These are phyloP conservation scores for Vicia faba DNA, from an alignment of 306 rosid genomes.

Conservation along the genomic window DNA sequence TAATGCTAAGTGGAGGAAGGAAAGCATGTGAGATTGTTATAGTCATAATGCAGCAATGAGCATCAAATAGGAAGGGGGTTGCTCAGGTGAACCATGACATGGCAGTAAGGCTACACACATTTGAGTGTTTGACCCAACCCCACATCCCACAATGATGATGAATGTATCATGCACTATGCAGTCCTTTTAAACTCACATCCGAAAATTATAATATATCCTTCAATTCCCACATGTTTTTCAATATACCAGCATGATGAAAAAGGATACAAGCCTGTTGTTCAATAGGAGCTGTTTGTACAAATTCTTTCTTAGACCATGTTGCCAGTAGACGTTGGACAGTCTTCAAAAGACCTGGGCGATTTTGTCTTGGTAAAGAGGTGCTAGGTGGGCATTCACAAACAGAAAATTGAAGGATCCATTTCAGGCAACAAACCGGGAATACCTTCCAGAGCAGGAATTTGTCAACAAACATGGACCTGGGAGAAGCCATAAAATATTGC, in stretches of 20 bases:
- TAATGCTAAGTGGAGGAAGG: conserved; percentile 34
- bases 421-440: conserved; percentile 82
- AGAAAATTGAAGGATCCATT: conserved; percentile 90
- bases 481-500: conserved; percentile 36
- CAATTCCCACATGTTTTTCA: conserved; percentile 20
- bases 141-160: conserved; percentile 19
- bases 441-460: conserved; percentile 89
- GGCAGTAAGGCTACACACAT: conserved; percentile 1
- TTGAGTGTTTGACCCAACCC: conserved; percentile 14
- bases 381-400: conserved; percentile 73
- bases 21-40: conserved; percentile 7
- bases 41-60: conserved; percentile 18
- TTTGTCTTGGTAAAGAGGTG: conserved; percentile 47
- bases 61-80: conserved; percentile 27
- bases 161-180: conserved; percentile 2
- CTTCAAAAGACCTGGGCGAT: conserved; percentile 48
- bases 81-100: conserved; percentile 1
- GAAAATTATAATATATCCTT: background rate
- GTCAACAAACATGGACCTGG: conserved; percentile 82
- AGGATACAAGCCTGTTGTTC: conserved; percentile 98
- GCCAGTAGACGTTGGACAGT: conserved; percentile 60
- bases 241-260: conserved; percentile 34
- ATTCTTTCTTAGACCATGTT: conserved; percentile 84
- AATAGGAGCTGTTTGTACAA: conserved; percentile 79
- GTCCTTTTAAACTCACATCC: conserved; percentile 26